A percentile compares a stretch with the other conserved stretches of the same genome.
Conservation (phyloP, 768 basidiomycete genomes). For the Collybia sp. region DNA sequence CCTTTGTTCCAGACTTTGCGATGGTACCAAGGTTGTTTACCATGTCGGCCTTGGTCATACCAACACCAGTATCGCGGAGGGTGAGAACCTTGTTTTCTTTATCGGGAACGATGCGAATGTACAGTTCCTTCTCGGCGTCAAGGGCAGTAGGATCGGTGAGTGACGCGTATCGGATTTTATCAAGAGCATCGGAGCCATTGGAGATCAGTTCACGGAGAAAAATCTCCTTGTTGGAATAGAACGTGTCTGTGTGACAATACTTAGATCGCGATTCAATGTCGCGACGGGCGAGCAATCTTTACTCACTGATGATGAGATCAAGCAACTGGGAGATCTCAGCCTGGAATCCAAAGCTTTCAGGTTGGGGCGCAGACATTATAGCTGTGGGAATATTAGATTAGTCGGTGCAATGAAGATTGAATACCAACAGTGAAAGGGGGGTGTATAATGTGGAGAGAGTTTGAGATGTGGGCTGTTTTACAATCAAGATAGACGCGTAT, state of each 20-base stretch:
- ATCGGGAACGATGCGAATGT: constrained; percentile 92
- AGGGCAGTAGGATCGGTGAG: constrained; percentile 90
- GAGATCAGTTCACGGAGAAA: constrained; percentile 99
- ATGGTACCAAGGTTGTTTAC: constrained; percentile 99
- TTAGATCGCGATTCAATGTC: constrained; percentile 5
- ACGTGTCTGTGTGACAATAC: constrained; percentile 65
- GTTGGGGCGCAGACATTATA: constrained; percentile 45
- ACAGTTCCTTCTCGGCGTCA: constrained; percentile 88
- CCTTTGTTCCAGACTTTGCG: constrained; percentile 93
- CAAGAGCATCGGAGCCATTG: constrained; percentile 95
- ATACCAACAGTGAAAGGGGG: constrained; percentile 12
- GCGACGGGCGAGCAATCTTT: constrained; percentile 10
- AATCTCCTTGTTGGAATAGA: constrained; percentile 99
- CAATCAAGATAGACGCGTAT: constrained; percentile 15
- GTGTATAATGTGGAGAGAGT: constrained; percentile 10
- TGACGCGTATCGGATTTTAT: constrained; percentile 97
- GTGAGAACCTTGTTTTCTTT: constrained; percentile 90
- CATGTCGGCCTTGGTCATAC: constrained; percentile 99
- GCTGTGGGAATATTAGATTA: constrained; percentile 10
- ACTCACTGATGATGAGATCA: constrained; percentile 95
- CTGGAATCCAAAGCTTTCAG: constrained; percentile 94
- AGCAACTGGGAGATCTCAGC: constrained; percentile 99
- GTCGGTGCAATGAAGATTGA: background rate
- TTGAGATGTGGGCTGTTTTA: constrained; percentile 18
- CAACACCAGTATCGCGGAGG: constrained; percentile 94